Evolutionary conservation across 106 monocot species (phyloP), one percentile per base, ranked within the genome.

Genomic region (Platanthera zijinensis): DNA sequence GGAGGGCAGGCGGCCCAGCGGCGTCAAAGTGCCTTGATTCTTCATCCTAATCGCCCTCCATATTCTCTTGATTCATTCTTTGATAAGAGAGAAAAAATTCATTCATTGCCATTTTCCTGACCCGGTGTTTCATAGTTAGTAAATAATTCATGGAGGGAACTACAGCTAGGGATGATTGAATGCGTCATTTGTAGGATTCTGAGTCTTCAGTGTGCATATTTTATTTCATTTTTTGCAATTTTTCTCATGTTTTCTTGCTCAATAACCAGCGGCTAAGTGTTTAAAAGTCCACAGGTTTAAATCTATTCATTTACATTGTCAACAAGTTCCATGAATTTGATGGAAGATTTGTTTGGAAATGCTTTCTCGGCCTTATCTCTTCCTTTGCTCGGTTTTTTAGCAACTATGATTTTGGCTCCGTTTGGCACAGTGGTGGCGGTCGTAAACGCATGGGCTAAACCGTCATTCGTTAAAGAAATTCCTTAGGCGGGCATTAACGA

Each of bases 1-100:
- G 89, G 89, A 89, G 77, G 89, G 89, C 14, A 89, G 86, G 74
- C 86, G 89, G 3, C 83, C 86, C 0, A 89, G 89, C 15, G 89
- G 89, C 17, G 83, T 89, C 12, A 85, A 81, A 79, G 89, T 86
- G 32, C 73, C 78, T 51, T 89, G 80, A 64, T 28, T 68, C 13
- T 59, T 61, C 17, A 17, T 13, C 48, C 10, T 50, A 3, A 3
- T 59, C 64, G 7, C 39, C 13, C 66, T 1, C 22, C 51, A 7
- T 76, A 21, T 22, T 9, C 69, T 54, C 46, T 76, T 21, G 59
- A 45, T 76, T 69, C 71, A 71, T 69, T 71, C 57, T 46, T 30
- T 32, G 32, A 30, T 30, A 11, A 10, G 11, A 66, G 25, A 11
- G 30, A 51, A 77, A 74, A 61, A 39, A 15, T 80, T 83, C 66